A percentile compares a stretch with the other conserved stretches of the same genome.
Evolutionary conservation across 352 stramenopile genomes (phyloP).

Genomic region (Globisporangium solare): DNA sequence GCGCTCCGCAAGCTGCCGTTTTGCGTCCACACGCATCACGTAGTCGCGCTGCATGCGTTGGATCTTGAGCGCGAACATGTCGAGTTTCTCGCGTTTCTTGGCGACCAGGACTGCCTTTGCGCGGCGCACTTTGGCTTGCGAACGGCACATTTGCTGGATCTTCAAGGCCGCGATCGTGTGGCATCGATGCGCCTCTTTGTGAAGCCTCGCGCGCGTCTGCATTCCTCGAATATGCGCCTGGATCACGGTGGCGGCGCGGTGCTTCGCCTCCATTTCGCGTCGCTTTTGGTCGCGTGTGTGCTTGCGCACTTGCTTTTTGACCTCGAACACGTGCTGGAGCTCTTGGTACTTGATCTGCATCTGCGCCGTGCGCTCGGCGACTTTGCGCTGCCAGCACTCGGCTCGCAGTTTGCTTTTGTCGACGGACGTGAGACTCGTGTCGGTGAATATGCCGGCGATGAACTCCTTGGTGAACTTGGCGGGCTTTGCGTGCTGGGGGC

Average conservation of each 20-base stretch:
- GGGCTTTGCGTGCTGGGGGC: constrained; percentile 41
- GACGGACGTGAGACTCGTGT: constrained; percentile 50
- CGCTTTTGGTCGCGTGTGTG: constrained; percentile 30
- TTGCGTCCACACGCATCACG: constrained; percentile 24
- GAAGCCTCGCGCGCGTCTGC: constrained; percentile 18
- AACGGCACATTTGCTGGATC: constrained; percentile 48
- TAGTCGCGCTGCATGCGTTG: constrained; percentile 31
- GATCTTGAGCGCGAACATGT: constrained; percentile 37
- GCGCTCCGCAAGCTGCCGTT: constrained; percentile 23
- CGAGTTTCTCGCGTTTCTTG: constrained; percentile 27
- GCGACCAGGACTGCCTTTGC: constrained; percentile 35
- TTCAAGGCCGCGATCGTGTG: constrained; percentile 32
- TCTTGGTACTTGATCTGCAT: constrained; percentile 65
- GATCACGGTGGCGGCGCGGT: constrained; percentile 22
- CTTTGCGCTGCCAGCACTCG: constrained; percentile 50
- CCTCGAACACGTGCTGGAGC: constrained; percentile 45
- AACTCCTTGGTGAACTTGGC: constrained; percentile 56
- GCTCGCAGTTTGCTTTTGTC: constrained; percentile 48
- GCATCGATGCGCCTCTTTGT: constrained; percentile 13
- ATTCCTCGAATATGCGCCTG: constrained; percentile 31
- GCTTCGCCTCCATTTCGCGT: constrained; percentile 26
- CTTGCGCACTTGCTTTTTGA: constrained; percentile 34
- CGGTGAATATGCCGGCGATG: constrained; percentile 40
- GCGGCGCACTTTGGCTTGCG: constrained; percentile 27
- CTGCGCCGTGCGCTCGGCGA: constrained; percentile 39